Base-by-base conservation (phyloP, 164 flowering plant genomes). In the Dillenia turbinata region DNA sequence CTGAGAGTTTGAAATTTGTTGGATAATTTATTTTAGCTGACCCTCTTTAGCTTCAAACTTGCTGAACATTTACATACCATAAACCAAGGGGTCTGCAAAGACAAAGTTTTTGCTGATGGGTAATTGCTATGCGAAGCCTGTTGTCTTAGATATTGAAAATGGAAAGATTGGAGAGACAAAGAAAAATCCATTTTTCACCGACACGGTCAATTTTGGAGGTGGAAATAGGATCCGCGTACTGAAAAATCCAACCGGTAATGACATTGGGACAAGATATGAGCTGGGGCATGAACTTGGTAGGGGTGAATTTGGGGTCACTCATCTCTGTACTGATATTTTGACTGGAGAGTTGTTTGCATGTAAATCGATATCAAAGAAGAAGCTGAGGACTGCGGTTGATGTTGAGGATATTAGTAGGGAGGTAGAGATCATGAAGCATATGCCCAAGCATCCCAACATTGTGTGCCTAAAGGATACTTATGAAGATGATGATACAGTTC, bases 331-430 rank as follows among this genome's bases (percentile, higher is more conserved):
- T 0, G 92, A 86, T 64, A 81, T 70, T 65, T 24, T 59, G 10
- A 60, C 78, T 2, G 82, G 83, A 0, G 89, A 88, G 1, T 70
- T 26, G 10, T 74, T 62, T 49, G 97, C 97, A 0, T 90, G 97
- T 68, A 90, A 90, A 64, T 85, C 89, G 8, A 90, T 88, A n/a
- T 86, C 92, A 24, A 90, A 90, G 79, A 88, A 86, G 78, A 90
- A 90, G 77, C 77, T 90, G 26, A 81, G 82, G 66, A 90, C 91
- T 8, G 78, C 83, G 0, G 82, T 88, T 13, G 94, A 90, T 66
- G 77, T 90, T 58, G 95, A 90, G 64, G 94, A 88, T 78, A 94
- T 90, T 50, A 78, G 90, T 73, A 80, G 94, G 52, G 97, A 90
- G 65, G 97, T 86, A 52, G 85, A 81, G 78, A 90, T 90, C 60